phyloP scores from a whole-genome alignment of 2,329 filamentous ascomycete species.

The Aspergillus calidoustus region DNA sequence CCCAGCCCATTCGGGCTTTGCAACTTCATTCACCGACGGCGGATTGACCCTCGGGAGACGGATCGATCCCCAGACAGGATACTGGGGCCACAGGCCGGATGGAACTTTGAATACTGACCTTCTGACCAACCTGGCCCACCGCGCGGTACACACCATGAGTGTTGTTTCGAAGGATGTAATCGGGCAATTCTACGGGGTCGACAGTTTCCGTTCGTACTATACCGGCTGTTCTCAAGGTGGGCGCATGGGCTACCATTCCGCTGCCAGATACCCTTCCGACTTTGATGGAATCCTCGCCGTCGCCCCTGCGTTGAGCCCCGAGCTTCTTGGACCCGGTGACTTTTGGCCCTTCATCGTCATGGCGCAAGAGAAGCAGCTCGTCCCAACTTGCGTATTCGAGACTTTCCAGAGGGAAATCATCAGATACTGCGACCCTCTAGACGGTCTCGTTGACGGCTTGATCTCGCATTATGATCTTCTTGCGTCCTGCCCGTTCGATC shows the following conservation, averaged over 20 bases:
- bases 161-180: constrained; percentile 5
- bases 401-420: constrained; percentile 18
- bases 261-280: constrained; percentile 24
- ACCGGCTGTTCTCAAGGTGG: constrained; percentile 27
- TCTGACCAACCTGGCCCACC: constrained; percentile 3
- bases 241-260: constrained; percentile 25
- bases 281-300: constrained; percentile 34
- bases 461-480: constrained; percentile 23
- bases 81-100: background rate
- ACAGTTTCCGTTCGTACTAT: constrained; percentile 9
- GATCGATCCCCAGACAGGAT: background rate
- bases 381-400: constrained; percentile 21
- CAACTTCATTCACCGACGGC: background rate
- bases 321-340: constrained; percentile 9
- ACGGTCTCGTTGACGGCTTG: constrained; percentile 31
- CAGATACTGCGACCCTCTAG: constrained; percentile 29
- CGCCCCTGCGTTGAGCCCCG: constrained; percentile 23
- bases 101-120: constrained; percentile 6
- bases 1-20: background rate
- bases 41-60: constrained; percentile 2
- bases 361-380: constrained; percentile 3
- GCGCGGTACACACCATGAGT: constrained; percentile 5
- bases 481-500: constrained; percentile 1
- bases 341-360: constrained; percentile 25
- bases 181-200: constrained; percentile 8